Conservation (phyloP, 73 alveolate genomes). For the Tetrahymena thermophila region DNA sequence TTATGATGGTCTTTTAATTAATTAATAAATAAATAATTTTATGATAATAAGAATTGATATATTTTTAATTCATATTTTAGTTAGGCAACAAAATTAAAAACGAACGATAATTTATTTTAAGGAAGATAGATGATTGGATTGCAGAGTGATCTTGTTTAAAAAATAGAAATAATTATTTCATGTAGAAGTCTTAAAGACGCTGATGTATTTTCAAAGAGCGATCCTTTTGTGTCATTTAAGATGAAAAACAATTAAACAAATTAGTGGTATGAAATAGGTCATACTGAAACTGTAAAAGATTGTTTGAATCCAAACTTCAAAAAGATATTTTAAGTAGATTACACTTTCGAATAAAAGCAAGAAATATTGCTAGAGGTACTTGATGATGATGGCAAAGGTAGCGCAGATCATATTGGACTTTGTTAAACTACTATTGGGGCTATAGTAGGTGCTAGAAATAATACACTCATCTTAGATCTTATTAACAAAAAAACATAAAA, state of each 20-base stretch:
- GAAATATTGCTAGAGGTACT: slow-evolving; percentile 45
- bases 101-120: background rate
- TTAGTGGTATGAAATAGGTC: slow-evolving; percentile 27
- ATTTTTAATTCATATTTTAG: no score
- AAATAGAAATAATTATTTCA: slow-evolving; percentile 56
- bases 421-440: slow-evolving; percentile 62
- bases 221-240: slow-evolving; percentile 48
- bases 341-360: slow-evolving; percentile 74
- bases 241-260: background rate
- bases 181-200: slow-evolving; percentile 48
- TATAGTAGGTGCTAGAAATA: slow-evolving; percentile 55
- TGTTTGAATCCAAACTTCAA: slow-evolving; percentile 69
- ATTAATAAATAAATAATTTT: no score
- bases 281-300: slow-evolving; percentile 54
- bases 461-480: slow-evolving; percentile 43
- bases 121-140: background rate
- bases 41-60: no score
- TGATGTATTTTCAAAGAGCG: slow-evolving; percentile 60
- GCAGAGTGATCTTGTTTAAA: background rate
- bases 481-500: slow-evolving; percentile 6
- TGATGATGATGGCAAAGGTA: slow-evolving; percentile 56
- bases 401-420: slow-evolving; percentile 53
- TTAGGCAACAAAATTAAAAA: no score
- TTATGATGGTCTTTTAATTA: no score
- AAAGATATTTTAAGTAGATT: slow-evolving; percentile 53